Evolutionary conservation across 2,329 filamentous ascomycete genomes (phyloP), one percentile per base, ranked within the genome.

Genomic region (Arthrinium phaeospermum): DNA sequence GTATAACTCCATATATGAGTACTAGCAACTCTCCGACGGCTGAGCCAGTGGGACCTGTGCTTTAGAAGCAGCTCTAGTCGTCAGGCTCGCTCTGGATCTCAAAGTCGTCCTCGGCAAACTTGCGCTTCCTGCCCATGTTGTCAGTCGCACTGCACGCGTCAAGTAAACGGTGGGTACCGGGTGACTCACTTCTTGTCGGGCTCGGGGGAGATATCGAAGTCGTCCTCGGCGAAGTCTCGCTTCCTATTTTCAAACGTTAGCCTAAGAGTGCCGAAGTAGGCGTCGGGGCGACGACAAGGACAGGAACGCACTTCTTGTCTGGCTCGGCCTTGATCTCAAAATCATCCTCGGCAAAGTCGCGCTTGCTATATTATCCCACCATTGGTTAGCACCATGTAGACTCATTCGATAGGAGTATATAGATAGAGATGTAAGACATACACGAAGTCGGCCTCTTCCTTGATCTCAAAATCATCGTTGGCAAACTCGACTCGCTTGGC

Each of bases 381-480:
- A 0, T 22, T 22, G 4, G 24, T 47, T 4, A 68, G 41, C 44
- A 46, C 3, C n/a, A 8, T 46, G 13, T 22, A 27, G n/a, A 0
- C 0, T 47, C 19, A 12, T 19, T 14, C 5, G 2, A 69, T 22
- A 30, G 12, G n/a, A 19, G 14, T 64, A 3, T 12, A n/a, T 4
- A 57, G 7, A 13, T 10, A 13, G 4, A 22, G 14, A 7, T 64
- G 8, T 10, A 1, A 6, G 22, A n/a, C 57, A 14, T 64, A 51
- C 47, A 24, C 37, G 34, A 51, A 51, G n/a, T 70, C 68, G 22
- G 68, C 47, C 37, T 70, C 68, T 4, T 70, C 68, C 13, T 34
- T 19, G 34, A 70, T 70, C 49, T 70, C 47, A 30, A 70, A 70
- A 27, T 57, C 34, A 10, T 70, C 68, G 30, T 57, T 53, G 46